These are phyloP conservation scores for Oryza nivara DNA, from an alignment of 176 grass and related monocot genomes.

Conservation along the genomic window DNA sequence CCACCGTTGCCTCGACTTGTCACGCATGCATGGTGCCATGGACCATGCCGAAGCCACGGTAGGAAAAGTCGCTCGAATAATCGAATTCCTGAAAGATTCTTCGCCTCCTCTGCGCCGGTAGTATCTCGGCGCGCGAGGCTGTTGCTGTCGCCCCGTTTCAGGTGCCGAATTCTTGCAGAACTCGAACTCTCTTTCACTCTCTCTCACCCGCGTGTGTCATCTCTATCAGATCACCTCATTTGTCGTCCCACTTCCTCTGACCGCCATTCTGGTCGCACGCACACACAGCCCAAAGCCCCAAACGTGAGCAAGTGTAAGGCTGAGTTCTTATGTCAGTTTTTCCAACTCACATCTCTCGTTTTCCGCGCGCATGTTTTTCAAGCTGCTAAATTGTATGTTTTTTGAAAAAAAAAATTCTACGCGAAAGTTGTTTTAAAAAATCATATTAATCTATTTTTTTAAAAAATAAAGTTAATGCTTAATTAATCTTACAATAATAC, in stretches of 20 bases:
- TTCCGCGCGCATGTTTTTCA: no score
- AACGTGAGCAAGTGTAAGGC: not conserved
- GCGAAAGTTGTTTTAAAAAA: no score
- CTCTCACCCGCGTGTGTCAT: not conserved
- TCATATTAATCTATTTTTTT: no score
- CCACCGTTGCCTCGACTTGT: not conserved
- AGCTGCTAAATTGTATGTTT: no score
- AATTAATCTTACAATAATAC: no score
- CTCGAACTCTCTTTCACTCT: slow-evolving; percentile 3
- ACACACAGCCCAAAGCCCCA: not conserved
- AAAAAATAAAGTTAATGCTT: no score
- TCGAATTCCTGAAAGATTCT: not conserved
- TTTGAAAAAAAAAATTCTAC: no score
- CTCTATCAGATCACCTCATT: not conserved
- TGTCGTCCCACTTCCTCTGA: not conserved
- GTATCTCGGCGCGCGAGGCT: not conserved
- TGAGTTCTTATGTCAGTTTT: no score
- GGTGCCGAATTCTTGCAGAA: slow-evolving; percentile 24
- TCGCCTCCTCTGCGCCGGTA: not conserved
- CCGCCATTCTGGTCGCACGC: not conserved
- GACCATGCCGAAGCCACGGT: no score
- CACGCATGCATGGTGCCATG: not conserved
- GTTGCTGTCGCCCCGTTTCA: not conserved
- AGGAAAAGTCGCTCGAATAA: not conserved
- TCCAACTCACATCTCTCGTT: no score